Evolutionary conservation across 352 stramenopile genomes (phyloP), one percentile per base, ranked within the genome.

Genomic region (Phytophthora sp.): DNA sequence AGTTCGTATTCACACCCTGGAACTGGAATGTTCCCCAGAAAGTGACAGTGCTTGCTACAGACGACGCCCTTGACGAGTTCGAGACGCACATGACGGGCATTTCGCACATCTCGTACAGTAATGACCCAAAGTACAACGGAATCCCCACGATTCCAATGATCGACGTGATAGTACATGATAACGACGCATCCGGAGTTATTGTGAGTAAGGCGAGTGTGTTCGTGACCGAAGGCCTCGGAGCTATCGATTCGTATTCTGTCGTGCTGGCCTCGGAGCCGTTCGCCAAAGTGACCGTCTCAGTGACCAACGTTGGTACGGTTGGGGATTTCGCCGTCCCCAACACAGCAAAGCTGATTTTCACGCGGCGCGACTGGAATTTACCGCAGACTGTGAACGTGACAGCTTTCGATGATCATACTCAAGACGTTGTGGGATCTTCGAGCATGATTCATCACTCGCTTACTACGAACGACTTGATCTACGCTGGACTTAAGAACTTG

Each of bases 361-460:
- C 83, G 36, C 92, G 83, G 85, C 63, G 67, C 2, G 70, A 91
- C 46, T 94, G 85, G 85, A 92, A 91, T 39, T 16, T 86, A 0
- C 62, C 58, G 0, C 85, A 92, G 41, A 76, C 59, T 0, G 75
- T 94, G 0, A 70, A 47, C 0, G 82, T 94, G 7, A 23, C 72
- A 9, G 82, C 85, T 0, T 66, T 92, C 7, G 80, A 94, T 41
- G 85, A 94, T 54, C 63, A 36, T 23, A 91, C 83, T 0, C 57
- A 90, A 57, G 83, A 91, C 20, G 27, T 50, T 0, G 23, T 74
- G 21, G 60, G 76, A 15, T 90, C 83, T 13, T 77, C 73, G 2
- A 90, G 81, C 18, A 49, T 76, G 0, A 44, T 94, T 13, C 75
- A 76, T 1, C 85, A 94, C 35, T 63, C 78, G 8, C 64, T 94